Evolutionary conservation across 768 basidiomycete species (phyloP), one percentile per base, ranked within the genome.

Genomic region (Kwoniella sp.): DNA sequence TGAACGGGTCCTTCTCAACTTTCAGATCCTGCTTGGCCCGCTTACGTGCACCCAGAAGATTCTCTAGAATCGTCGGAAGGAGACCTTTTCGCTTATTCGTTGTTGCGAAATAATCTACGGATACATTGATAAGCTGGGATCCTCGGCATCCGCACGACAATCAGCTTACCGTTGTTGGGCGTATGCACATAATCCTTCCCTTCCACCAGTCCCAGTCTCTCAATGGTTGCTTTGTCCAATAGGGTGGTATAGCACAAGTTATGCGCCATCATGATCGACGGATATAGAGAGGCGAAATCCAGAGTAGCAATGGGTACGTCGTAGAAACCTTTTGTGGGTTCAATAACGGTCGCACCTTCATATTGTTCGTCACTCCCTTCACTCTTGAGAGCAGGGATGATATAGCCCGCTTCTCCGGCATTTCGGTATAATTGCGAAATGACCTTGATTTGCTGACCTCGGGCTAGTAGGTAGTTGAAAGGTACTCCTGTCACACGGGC

Each of bases 191-290:
- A 99, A 80, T 99, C 95, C 7, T 87, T 84, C 67, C 90, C 92
- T 76, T 90, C 91, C 33, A 86, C 85, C 21, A 98, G 83, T 8
- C 83, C 81, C 15, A 98, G 82, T 21, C 90, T 85, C 21, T 92
- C 89, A 13, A 95, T 88, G 0, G 88, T 89, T 5, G 62, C 48
- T 77, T 87, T 89, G 66, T 96, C 91, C 37, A 97, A 79, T n/a
- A 98, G 83, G 0, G 96, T 97, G 0, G 96, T 97, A 76, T 98
- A 99, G 79, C 96, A 99, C 0, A 99, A 83, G 77, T 99, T 99
- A 80, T 99, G 96, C 1, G 95, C 96, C 94, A 97, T 97, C 96
- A 99, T 99, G 81, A 99, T 98, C 0, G 96, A 98, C 2, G 96
- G 96, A 80, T 99, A 99, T 65, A 99, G 84, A 1, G 94, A 97